Evolutionary conservation across 2,329 filamentous ascomycete species (phyloP), one percentile per base, ranked within the genome.

Genomic region (Aaosphaeria arxii): DNA sequence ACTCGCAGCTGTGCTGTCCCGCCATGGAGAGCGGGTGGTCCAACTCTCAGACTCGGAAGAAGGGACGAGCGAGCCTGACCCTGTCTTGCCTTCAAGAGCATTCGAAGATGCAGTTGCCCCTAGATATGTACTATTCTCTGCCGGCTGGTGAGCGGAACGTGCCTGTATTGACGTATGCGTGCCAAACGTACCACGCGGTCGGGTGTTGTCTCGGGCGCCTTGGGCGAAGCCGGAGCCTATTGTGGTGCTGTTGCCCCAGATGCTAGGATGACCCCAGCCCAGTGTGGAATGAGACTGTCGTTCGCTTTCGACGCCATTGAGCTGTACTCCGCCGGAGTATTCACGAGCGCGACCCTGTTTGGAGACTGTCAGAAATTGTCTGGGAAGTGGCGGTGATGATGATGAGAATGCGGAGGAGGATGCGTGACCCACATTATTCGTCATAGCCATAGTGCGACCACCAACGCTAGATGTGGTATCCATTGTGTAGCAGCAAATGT

Each of bases 31-130:
- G 53, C 73, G 76, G 44, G 75, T 71, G 44, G 69, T 71, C 83
- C 85, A 88, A 42, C 77, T 74, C 56, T 88, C 85, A 13, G 82
- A 81, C 61, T 89, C 85, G 7, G 87, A 88, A 39, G 84, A 82
- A 40, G 82, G 78, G 50, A 88, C 77, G 36, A 91, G 75, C 49
- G 86, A 87, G 51, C 84, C 79, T 5, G 87, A 89, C 43, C 87
- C 87, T 4, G 83, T 84, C 61, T 85, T 82, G 46, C 74, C 77
- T 56, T 81, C 79, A 36, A 77, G 54, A 30, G 64, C 58, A 17
- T 71, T 70, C 31, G 53, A 43, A 11, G 54, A 44, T 5, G 41
- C 24, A 32, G 24, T 43, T 7, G 59, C 51, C 38, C 57, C 51
- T 7, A 58, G 52, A 38, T 62, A 59, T 35, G 59, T 54, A 44